These are phyloP conservation scores for Mariannaea sp. DNA, from an alignment of 2,329 filamentous ascomycete species.

Conservation along the genomic window DNA sequence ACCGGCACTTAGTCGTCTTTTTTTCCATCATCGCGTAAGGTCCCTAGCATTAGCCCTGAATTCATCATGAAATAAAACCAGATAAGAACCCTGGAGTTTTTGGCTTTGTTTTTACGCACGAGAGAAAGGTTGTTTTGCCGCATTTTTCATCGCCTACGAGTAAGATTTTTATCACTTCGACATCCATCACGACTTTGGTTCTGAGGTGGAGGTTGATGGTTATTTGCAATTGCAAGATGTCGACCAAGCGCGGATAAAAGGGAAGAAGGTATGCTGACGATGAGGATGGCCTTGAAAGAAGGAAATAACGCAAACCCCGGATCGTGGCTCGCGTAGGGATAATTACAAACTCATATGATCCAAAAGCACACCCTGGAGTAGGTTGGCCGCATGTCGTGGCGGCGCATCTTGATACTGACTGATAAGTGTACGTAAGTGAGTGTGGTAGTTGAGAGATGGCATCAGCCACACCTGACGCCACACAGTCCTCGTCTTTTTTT, in stretches of 20 bases:
- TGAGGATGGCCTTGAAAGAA: background rate
- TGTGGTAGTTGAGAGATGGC: background rate
- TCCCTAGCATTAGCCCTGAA: constrained; percentile 13
- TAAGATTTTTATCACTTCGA: constrained; percentile 56
- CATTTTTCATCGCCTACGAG: constrained; percentile 63
- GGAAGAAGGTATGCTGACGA: background rate
- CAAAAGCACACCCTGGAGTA: too few species aligned
- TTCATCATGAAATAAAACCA: constrained; percentile 10
- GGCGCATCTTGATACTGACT: background rate
- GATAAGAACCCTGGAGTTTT: constrained; percentile 9
- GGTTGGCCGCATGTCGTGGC: constrained; percentile 5
- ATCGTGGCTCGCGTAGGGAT: background rate
- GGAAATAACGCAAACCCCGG: constrained; percentile 11
- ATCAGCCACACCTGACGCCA: constrained; percentile 32
- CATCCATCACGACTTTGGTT: constrained; percentile 47
- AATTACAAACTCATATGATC: background rate
- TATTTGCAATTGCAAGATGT: background rate
- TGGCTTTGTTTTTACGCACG: constrained; percentile 52
- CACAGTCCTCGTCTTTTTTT: constrained; percentile 23
- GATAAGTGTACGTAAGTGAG: constrained; percentile 33
- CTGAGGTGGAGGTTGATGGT: background rate
- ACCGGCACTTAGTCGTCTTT: constrained; percentile 57
- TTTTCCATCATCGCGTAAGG: constrained; percentile 7
- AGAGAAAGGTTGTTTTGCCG: constrained; percentile 66
- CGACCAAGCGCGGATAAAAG: background rate